These are phyloP conservation scores for Panicum miliaceum DNA, from an alignment of 176 grass and related monocot genomes.

Conservation along the genomic window DNA sequence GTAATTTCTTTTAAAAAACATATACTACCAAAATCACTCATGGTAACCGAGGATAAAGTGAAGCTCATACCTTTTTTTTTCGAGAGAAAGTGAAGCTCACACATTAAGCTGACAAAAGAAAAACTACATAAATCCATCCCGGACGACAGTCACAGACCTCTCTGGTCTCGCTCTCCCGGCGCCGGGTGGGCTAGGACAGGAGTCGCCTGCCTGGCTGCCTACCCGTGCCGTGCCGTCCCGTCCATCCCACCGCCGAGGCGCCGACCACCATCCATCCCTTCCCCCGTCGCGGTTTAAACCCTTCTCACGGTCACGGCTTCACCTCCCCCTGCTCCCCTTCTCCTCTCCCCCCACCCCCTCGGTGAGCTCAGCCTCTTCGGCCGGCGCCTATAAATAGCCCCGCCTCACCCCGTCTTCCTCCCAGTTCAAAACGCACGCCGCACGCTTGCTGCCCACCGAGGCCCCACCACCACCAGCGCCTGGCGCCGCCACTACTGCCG, in stretches of 20 bases:
- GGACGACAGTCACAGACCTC: not conserved
- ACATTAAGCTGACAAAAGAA: too few species aligned
- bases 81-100: too few species aligned
- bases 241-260: not conserved
- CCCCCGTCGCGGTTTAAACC: not conserved
- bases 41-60: too few species aligned
- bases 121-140: not conserved
- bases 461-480: not conserved
- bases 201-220: too few species aligned
- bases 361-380: not conserved
- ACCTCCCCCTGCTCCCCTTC: not conserved
- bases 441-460: not conserved
- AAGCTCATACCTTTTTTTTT: too few species aligned
- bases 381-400: constrained; percentile 36
- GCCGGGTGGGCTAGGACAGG: not conserved
- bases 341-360: constrained; percentile 4
- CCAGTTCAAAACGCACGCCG: not conserved
- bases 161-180: not conserved
- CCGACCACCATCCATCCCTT: not conserved
- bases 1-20: too few species aligned
- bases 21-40: too few species aligned
- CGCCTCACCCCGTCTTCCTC: not conserved
- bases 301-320: not conserved
- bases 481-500: not conserved
- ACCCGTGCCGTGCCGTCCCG: not conserved